Evolutionary conservation across 2,329 filamentous ascomycete species (phyloP).

Genomic region (Stylonectria norvegica): DNA sequence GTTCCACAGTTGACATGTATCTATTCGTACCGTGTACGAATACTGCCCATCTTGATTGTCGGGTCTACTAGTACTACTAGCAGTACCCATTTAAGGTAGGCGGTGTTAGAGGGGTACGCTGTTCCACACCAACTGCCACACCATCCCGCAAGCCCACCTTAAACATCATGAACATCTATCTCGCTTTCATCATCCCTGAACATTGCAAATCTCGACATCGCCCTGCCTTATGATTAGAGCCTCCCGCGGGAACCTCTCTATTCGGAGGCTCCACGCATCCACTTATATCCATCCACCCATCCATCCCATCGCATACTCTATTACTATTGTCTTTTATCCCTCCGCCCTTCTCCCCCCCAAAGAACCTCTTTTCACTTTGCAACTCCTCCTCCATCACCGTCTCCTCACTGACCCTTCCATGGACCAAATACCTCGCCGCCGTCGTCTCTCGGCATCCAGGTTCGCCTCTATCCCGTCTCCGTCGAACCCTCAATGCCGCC

Average conservation of each 20-base stretch:
- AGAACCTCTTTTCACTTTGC: background rate
- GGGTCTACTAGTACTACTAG: no score
- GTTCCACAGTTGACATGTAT: no score
- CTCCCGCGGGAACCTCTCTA: slow-evolving; percentile 16
- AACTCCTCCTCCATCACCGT: no score
- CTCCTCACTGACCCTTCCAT: slow-evolving; percentile 22
- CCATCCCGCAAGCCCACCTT: slow-evolving; percentile 6
- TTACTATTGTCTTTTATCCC: background rate
- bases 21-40: no score
- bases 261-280: slow-evolving; percentile 6
- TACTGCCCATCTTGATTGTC: no score
- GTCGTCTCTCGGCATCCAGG: slow-evolving; percentile 20
- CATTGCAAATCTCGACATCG: slow-evolving; percentile 29
- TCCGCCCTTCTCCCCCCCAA: background rate
- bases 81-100: no score
- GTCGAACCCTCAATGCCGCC: slow-evolving; percentile 29
- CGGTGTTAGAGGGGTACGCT: no score
- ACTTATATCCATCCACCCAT: slow-evolving; percentile 16
- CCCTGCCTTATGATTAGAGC: slow-evolving; percentile 30
- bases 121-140: slow-evolving; percentile 4
- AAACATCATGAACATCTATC: no score
- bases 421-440: slow-evolving; percentile 21
- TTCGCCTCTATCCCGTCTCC: slow-evolving; percentile 13
- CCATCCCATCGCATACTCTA: slow-evolving; percentile 18
- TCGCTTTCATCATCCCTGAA: slow-evolving; percentile 27